Conservation (phyloP, 306 rosid genomes). For the Cicer judaicum region DNA sequence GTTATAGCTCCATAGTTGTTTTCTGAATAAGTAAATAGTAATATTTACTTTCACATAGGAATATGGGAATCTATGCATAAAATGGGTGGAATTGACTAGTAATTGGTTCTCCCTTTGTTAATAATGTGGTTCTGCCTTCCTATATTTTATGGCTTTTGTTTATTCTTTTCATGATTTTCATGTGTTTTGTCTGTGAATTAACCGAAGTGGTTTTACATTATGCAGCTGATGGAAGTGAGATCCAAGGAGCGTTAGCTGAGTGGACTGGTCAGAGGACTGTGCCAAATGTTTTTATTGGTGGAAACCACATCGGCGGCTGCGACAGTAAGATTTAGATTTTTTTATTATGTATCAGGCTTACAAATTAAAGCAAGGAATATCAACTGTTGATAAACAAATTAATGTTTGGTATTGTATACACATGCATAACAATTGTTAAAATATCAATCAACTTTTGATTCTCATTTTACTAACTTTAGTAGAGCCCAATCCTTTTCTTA, state of each 20-base stretch:
- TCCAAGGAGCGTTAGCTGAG: conserved; percentile 71
- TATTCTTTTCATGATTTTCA: not conserved
- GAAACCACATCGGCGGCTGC: conserved; percentile 93
- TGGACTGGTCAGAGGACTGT: conserved; percentile 84
- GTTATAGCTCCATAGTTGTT: not conserved
- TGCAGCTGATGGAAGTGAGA: conserved; percentile 81
- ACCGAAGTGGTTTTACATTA: conserved; percentile 20
- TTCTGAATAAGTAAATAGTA: conserved; percentile 14
- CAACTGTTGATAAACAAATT: too few relatives aligned
- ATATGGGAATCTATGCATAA: conserved; percentile 9
- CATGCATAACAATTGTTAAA: too few relatives aligned
- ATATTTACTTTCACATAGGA: not conserved
- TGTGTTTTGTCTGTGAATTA: conserved; percentile 9
- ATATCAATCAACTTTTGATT: too few relatives aligned
- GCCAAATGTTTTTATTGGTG: conserved; percentile 91
- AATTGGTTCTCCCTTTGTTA: conserved; percentile 21
- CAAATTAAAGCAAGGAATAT: too few relatives aligned
- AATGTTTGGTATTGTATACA: too few relatives aligned
- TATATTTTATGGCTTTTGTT: not conserved
- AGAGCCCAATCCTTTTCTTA: too few relatives aligned
- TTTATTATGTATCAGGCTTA: not conserved
- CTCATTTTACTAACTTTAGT: too few relatives aligned
- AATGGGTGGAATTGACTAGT: conserved; percentile 11
- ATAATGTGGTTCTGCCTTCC: not conserved
- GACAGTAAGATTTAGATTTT: conserved; percentile 61